Conservation (phyloP, 1,139 yeast species). For the Pichia sp. region DNA sequence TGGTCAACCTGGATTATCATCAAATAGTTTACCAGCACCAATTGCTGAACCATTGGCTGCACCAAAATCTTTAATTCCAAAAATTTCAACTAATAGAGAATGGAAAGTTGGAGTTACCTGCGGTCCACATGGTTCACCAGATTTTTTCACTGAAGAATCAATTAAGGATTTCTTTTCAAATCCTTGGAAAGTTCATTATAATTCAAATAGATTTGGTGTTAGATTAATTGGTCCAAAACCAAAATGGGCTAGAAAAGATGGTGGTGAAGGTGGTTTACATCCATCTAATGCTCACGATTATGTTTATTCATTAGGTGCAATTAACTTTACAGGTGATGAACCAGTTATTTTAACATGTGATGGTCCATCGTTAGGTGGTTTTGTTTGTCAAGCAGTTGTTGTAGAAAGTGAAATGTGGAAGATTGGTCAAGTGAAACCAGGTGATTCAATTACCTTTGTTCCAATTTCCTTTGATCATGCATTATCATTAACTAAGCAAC, state of each 20-base stretch:
- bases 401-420: slow-evolving; percentile 97
- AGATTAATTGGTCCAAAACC: slow-evolving; percentile 95
- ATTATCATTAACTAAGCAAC: slow-evolving; percentile 44
- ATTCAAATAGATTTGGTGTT: slow-evolving; percentile 93
- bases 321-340: slow-evolving; percentile 96
- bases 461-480: slow-evolving; percentile 72
- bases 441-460: slow-evolving; percentile 73
- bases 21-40: slow-evolving; percentile 69
- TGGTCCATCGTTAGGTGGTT: slow-evolving; percentile 96
- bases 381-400: slow-evolving; percentile 93
- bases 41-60: slow-evolving; percentile 52
- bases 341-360: slow-evolving; percentile 95
- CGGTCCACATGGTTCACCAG: slow-evolving; percentile 98
- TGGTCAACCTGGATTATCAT: slow-evolving; percentile 65
- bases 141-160: slow-evolving; percentile 75
- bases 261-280: slow-evolving; percentile 97
- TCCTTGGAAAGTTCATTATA: slow-evolving; percentile 93
- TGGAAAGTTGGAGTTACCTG: slow-evolving; percentile 93
- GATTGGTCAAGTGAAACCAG: slow-evolving; percentile 95
- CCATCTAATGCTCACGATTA: slow-evolving; percentile 98
- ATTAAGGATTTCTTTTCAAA: slow-evolving; percentile 66
- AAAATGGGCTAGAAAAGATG: slow-evolving; percentile 92
- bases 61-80: slow-evolving; percentile 56
- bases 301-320: slow-evolving; percentile 92
- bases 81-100: slow-evolving; percentile 41